Evolutionary conservation across 352 stramenopile species (phyloP), one percentile per base, ranked within the genome.

Genomic region (Saprolegnia diclina): DNA sequence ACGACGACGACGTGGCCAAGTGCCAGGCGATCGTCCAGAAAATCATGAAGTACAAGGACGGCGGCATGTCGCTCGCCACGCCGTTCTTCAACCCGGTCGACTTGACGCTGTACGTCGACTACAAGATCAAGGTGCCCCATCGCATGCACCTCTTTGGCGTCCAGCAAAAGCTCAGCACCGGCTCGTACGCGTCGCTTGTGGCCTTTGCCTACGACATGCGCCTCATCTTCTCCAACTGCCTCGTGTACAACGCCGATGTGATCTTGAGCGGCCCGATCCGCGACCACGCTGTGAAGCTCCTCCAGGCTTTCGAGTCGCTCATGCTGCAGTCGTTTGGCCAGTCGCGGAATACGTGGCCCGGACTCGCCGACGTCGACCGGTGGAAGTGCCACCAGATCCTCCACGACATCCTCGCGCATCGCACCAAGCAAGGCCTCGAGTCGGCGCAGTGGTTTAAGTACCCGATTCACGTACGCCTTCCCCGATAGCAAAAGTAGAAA

Each of bases 371-470:
- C 26, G 5, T 18, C 9, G 63, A 69, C 22, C 81, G 85, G 14
- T 94, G 86, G 86, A 88, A 90, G 73, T 94, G 86, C 65, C 86
- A 94, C 64, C 76, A 88, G 62, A 87, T 94, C 64, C 72, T 92
- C 38, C 79, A 94, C 32, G 83, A 92, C 32, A 79, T 94, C 22
- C 75, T 94, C 16, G 82, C 78, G 0, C 72, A 89, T 37, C 84
- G 86, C 26, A 91, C 83, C 19, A 56, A 24, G 24, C 79, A 87
- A 65, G 83, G 84, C 1, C 77, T 89, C 45, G 86, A 94, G 55
- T 92, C 83, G 5, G 86, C 86, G 7, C 84, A 92, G 57, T 94
- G 86, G 86, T 94, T 94, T 61, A 94, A 94, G 70, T 92, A 92
- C 55, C 86, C 86, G 24, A 79, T 94, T 40, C 75, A 24, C 44